A percentile compares a stretch with the other conserved stretches of the same genome.
Evolutionary conservation across 2,329 filamentous ascomycete genomes (phyloP).

Genomic region (Dactylellina parvicollis): DNA sequence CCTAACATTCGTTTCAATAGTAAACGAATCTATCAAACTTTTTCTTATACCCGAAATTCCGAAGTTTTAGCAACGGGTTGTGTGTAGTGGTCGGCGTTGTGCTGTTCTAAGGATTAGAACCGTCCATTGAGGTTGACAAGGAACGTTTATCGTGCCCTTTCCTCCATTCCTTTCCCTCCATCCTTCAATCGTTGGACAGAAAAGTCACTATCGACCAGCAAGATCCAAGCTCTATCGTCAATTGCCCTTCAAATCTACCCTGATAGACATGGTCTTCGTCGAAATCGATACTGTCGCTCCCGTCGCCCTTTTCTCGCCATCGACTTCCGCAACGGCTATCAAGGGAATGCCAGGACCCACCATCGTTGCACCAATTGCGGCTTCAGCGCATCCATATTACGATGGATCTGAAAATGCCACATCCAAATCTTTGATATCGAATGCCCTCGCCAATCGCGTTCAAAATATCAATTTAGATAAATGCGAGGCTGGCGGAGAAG

Average conservation of each 20-base stretch:
- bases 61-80: slow-evolving; percentile 24
- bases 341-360: slow-evolving; percentile 60
- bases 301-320: slow-evolving; percentile 67
- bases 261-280: slow-evolving; percentile 50
- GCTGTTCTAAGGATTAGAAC: slow-evolving; percentile 31
- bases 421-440: slow-evolving; percentile 83
- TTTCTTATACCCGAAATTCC: slow-evolving; percentile 57
- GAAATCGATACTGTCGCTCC: slow-evolving; percentile 71
- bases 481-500: slow-evolving; percentile 92
- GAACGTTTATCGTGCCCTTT: background rate
- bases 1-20: slow-evolving; percentile 72
- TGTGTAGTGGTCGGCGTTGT: slow-evolving; percentile 7
- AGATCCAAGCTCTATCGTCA: no score
- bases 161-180: background rate
- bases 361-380: slow-evolving; percentile 40
- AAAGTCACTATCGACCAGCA: background rate
- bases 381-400: slow-evolving; percentile 40
- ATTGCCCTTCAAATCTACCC: background rate
- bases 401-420: slow-evolving; percentile 56
- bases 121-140: slow-evolving; percentile 21
- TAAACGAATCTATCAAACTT: slow-evolving; percentile 57
- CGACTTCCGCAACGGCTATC: slow-evolving; percentile 61
- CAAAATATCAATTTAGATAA: slow-evolving; percentile 83
- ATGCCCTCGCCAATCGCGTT: slow-evolving; percentile 86
- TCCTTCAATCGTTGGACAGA: background rate